phyloP scores from a whole-genome alignment of 2,329 filamentous ascomycete species.

The Paraphaeosphaeria minitans region DNA sequence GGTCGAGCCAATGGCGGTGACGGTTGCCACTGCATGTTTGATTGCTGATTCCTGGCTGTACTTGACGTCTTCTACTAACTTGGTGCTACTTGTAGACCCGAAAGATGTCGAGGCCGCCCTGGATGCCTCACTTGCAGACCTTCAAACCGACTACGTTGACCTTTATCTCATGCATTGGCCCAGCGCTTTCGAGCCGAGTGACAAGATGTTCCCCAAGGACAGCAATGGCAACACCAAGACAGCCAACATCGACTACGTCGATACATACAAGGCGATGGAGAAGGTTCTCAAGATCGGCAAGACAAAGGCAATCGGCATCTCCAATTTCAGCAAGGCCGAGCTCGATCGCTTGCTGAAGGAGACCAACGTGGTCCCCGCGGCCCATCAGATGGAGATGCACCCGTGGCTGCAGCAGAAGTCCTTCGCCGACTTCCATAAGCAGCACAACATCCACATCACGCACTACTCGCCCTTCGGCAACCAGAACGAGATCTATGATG shows the following conservation, averaged over 20 bases:
- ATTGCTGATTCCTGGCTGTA: background rate
- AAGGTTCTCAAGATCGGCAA: slow-evolving; percentile 41
- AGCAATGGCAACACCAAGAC: slow-evolving; percentile 32
- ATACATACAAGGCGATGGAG: slow-evolving; percentile 50
- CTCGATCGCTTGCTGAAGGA: slow-evolving; percentile 60
- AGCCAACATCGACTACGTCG: slow-evolving; percentile 34
- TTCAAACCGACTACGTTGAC: slow-evolving; percentile 85
- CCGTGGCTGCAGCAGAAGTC: slow-evolving; percentile 36
- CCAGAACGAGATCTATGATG: slow-evolving; percentile 40
- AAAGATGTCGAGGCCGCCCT: slow-evolving; percentile 71
- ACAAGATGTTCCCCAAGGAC: slow-evolving; percentile 60
- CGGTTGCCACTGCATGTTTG: no score
- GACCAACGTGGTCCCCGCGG: slow-evolving; percentile 33
- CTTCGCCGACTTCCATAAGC: slow-evolving; percentile 34
- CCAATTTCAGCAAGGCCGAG: slow-evolving; percentile 41
- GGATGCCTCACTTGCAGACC: slow-evolving; percentile 74
- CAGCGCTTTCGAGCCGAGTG: slow-evolving; percentile 79
- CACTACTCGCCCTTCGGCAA: slow-evolving; percentile 45
- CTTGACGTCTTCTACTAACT: background rate
- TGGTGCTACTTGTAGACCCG: slow-evolving; percentile 46
- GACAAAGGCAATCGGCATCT: slow-evolving; percentile 38
- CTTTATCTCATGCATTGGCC: slow-evolving; percentile 80
- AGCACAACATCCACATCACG: slow-evolving; percentile 40
- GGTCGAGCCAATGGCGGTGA: no score
- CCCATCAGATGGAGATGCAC: slow-evolving; percentile 40